These are phyloP conservation scores for Globisporangium megalacanthum DNA, from an alignment of 352 stramenopile species.

Conservation along the genomic window DNA sequence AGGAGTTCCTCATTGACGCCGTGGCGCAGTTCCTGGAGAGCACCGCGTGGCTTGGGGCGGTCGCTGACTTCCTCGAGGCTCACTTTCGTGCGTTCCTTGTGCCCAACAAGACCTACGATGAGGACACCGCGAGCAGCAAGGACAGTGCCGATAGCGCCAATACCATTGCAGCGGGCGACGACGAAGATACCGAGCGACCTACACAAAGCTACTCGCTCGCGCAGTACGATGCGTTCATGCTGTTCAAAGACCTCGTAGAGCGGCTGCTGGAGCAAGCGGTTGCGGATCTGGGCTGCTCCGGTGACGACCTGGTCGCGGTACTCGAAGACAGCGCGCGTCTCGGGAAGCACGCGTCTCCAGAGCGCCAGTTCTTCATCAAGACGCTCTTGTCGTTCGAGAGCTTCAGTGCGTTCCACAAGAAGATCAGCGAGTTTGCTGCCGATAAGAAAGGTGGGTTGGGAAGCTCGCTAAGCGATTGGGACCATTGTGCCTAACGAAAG, in stretches of 20 bases:
- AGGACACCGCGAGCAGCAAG: not conserved
- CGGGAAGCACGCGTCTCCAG: constrained; percentile 25
- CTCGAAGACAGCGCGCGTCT: constrained; percentile 37
- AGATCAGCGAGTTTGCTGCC: constrained; percentile 48
- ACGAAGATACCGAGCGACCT: constrained; percentile 11
- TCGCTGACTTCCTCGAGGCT: constrained; percentile 50
- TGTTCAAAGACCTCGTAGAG: constrained; percentile 71
- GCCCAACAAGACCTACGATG: not conserved
- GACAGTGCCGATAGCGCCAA: not conserved
- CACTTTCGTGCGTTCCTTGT: constrained; percentile 51
- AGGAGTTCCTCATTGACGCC: constrained; percentile 69
- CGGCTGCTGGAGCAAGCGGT: constrained; percentile 54
- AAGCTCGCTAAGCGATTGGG: not conserved
- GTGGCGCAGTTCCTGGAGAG: constrained; percentile 69
- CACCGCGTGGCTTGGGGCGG: constrained; percentile 34
- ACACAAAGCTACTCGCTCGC: constrained; percentile 37
- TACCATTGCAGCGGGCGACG: not conserved
- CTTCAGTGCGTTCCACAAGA: constrained; percentile 49
- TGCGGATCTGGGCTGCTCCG: constrained; percentile 52
- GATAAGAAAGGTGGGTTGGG: constrained; percentile 26
- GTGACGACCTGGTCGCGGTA: constrained; percentile 41
- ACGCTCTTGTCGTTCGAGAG: constrained; percentile 69
- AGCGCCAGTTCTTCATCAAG: constrained; percentile 62
- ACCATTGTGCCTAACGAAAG: not conserved
- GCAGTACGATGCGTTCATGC: constrained; percentile 61